Conservation (phyloP, 2,329 filamentous ascomycete genomes). For the Grosmannia huntii region DNA sequence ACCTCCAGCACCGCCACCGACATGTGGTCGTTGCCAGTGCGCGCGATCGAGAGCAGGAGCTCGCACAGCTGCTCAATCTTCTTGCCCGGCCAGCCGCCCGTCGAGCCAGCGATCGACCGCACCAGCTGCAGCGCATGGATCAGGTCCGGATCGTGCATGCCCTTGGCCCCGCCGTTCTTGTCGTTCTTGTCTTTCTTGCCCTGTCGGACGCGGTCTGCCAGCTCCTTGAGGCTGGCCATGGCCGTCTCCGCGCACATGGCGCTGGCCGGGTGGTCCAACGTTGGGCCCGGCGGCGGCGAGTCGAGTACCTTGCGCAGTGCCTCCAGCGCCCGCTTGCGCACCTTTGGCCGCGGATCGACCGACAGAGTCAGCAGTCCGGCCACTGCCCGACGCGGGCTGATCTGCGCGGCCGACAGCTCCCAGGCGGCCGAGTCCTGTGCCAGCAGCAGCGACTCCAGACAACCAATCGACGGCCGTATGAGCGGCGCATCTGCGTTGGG, state of each 20-base stretch:
- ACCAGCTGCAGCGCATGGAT: conserved; percentile 89
- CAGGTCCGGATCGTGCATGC: conserved; percentile 63
- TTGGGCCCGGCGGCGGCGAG: conserved; percentile 79
- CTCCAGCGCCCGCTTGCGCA: conserved; percentile 85
- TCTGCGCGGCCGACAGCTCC: conserved; percentile 71
- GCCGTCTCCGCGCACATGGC: conserved; percentile 94
- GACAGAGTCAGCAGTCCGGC: conserved; percentile 76
- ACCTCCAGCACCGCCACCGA: conserved; percentile 95
- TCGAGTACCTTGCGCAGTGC: conserved; percentile 72
- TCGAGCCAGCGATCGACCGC: conserved; percentile 75
- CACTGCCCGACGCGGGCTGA: conserved; percentile 76
- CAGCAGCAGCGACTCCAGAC: conserved; percentile 78
- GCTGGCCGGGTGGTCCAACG: conserved; percentile 83
- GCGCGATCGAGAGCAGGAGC: conserved; percentile 74
- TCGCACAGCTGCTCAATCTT: conserved; percentile 91
- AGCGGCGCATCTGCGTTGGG: conserved; percentile 77
- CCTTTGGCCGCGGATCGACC: conserved; percentile 81
- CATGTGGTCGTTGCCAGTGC: conserved; percentile 86
- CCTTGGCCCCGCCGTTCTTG: conserved; percentile 23
- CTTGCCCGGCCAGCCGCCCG: conserved; percentile 89
- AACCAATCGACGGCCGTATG: conserved; percentile 78
- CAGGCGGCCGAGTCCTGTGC: conserved; percentile 81
- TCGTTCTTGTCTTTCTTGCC: conserved; percentile 56
- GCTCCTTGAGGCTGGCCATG: conserved; percentile 64
- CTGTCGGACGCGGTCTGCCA: conserved; percentile 48